A percentile compares a stretch with the other conserved stretches of the same genome.
Evolutionary conservation across 352 stramenopile species (phyloP).

Genomic region (Globisporangium paroecandrum): DNA sequence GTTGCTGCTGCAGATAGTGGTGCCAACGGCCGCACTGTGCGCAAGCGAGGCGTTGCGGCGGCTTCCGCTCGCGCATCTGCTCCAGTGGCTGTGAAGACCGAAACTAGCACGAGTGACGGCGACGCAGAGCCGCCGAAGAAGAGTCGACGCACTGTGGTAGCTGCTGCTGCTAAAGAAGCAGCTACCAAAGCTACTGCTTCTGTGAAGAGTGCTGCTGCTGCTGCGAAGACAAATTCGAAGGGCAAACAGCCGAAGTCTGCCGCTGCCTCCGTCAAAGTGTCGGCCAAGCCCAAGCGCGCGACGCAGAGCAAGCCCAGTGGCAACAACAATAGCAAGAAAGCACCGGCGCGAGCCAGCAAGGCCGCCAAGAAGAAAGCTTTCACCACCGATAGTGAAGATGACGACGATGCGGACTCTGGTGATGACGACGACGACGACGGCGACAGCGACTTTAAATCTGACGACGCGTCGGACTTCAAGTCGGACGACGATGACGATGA

Average conservation of each 20-base stretch:
- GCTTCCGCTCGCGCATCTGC: background rate
- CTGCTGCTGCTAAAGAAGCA: background rate
- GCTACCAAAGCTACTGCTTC: background rate
- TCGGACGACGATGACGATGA: constrained; percentile 23
- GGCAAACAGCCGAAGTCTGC: background rate
- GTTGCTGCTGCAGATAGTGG: background rate
- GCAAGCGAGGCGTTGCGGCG: background rate
- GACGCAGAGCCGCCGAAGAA: constrained; percentile 8
- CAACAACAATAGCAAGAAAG: background rate
- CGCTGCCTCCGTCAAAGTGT: constrained; percentile 1
- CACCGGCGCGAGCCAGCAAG: constrained; percentile 1
- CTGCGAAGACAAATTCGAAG: background rate
- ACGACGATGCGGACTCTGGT: constrained; percentile 23
- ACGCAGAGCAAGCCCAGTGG: constrained; percentile 18
- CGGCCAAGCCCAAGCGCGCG: constrained; percentile 2
- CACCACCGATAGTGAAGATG: constrained; percentile 12
- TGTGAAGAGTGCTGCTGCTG: background rate
- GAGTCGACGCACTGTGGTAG: background rate
- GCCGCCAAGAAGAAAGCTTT: background rate
- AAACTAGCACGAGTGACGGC: background rate
- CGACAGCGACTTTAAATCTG: constrained; percentile 42
- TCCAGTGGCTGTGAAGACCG: background rate
- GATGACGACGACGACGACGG: constrained; percentile 37
- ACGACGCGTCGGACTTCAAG: constrained; percentile 2
- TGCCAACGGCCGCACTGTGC: background rate